Conservation (phyloP, 768 basidiomycete genomes). For the Melanogaster broomeanus region DNA sequence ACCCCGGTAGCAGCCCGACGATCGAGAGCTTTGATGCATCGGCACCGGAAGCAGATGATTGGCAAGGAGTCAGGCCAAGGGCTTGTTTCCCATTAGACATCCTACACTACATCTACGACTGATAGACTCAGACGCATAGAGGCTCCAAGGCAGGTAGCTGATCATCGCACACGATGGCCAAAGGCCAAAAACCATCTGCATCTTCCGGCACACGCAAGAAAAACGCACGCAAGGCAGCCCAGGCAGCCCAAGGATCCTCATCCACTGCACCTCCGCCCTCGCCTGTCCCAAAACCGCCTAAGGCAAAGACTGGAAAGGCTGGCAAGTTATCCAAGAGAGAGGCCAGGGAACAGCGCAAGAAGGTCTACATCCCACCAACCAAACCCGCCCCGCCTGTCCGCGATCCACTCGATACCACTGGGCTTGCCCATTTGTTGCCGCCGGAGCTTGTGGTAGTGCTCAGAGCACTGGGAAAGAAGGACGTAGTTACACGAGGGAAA, state of each 20-base stretch:
- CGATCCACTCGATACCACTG: slow-evolving; percentile 87
- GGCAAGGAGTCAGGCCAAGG: too few species aligned
- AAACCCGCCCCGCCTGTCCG: slow-evolving; percentile 73
- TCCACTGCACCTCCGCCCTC: slow-evolving; percentile 34
- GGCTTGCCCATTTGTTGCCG: slow-evolving; percentile 71
- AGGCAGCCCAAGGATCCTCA: slow-evolving; percentile 18
- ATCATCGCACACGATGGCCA: slow-evolving; percentile 35
- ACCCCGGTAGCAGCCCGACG: too few species aligned
- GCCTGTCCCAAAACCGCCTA: slow-evolving; percentile 41
- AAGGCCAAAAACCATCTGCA: slow-evolving; percentile 73
- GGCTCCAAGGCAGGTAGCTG: slow-evolving; percentile 5
- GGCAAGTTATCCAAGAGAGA: slow-evolving; percentile 45
- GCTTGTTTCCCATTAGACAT: neutral
- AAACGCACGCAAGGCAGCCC: slow-evolving; percentile 74
- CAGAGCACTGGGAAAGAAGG: slow-evolving; percentile 85
- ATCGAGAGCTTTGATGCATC: too few species aligned
- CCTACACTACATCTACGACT: neutral
- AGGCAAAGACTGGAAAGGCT: slow-evolving; percentile 50
- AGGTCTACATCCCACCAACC: slow-evolving; percentile 84
- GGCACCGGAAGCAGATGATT: too few species aligned
- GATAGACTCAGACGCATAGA: neutral
- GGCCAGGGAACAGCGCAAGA: slow-evolving; percentile 73
- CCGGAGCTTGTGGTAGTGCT: slow-evolving; percentile 84
- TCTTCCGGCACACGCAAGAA: slow-evolving; percentile 89
- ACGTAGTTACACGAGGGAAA: slow-evolving; percentile 76